Conservation (phyloP, 495 filamentous ascomycete species). For the Geoglossum glabrum region DNA sequence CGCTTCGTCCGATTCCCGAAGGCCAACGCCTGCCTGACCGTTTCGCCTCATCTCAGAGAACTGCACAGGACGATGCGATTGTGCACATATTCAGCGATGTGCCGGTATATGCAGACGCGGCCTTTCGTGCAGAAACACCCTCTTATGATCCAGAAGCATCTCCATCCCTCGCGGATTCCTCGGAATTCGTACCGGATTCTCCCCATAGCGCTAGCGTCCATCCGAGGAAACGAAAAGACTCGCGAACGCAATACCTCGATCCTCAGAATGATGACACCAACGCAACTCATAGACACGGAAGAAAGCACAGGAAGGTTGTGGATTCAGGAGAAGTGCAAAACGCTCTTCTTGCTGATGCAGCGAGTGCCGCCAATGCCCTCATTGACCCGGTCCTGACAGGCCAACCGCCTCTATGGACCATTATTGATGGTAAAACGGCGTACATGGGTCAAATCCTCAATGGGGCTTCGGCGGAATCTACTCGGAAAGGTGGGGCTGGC, state of each 20-base stretch:
- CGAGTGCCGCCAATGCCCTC: constrained; percentile 1
- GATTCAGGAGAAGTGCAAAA: not conserved
- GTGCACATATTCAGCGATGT: not conserved
- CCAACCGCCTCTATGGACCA: not conserved
- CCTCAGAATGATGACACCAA: not conserved
- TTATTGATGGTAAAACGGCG: not conserved
- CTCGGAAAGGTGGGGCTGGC: not conserved
- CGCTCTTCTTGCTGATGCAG: not conserved
- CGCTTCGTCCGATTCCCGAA: not conserved
- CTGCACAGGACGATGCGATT: not conserved
- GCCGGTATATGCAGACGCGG: not conserved
- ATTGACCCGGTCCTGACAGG: constrained; percentile 1
- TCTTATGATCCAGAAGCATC: not conserved
- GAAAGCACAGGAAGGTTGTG: not conserved
- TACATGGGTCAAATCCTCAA: not conserved
- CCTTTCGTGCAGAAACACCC: not conserved
- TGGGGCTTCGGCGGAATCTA: not conserved
- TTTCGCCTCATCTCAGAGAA: not conserved
- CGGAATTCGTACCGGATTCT: not conserved
- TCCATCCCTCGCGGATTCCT: not conserved
- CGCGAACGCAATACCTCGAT: not conserved
- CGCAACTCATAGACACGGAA: not conserved
- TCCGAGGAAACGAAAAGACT: not conserved
- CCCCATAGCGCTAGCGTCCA: not conserved
- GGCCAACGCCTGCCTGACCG: not conserved